These are phyloP conservation scores for Penicillium daleae DNA, from an alignment of 495 filamentous ascomycete genomes.

Conservation along the genomic window DNA sequence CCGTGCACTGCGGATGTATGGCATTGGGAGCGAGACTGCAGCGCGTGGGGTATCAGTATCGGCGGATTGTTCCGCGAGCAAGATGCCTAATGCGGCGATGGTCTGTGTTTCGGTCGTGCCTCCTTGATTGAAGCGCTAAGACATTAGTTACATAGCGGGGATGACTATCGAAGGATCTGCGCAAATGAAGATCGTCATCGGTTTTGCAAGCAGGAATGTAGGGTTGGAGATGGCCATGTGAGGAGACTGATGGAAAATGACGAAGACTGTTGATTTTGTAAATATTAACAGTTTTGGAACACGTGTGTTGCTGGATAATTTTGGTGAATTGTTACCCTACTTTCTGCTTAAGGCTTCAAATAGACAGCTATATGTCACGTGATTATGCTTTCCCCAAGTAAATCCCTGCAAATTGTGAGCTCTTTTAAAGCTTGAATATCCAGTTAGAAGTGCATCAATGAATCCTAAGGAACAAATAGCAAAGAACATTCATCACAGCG, in stretches of 20 bases:
- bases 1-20: constrained; percentile 35
- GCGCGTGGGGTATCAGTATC: not conserved
- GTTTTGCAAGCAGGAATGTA: constrained; percentile 19
- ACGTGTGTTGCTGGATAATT: not conserved
- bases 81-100: constrained; percentile 21
- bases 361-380: not conserved
- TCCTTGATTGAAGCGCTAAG: constrained; percentile 23
- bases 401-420: too few relatives aligned
- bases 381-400: too few relatives aligned
- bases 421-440: too few relatives aligned
- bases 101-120: constrained; percentile 26
- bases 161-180: not conserved
- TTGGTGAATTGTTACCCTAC: not conserved
- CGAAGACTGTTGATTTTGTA: not conserved
- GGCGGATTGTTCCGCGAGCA: not conserved
- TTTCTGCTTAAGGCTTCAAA: not conserved
- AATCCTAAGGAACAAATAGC: too few relatives aligned
- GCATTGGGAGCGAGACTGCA: constrained; percentile 28
- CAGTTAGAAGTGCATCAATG: too few relatives aligned
- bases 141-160: not conserved
- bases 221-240: constrained; percentile 25
- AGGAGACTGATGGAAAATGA: constrained; percentile 16
- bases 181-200: constrained; percentile 1
- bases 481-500: too few relatives aligned
- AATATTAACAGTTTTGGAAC: not conserved